These are phyloP conservation scores for Phoenix dactylifera DNA, from an alignment of 176 grass and related monocot species.

Conservation along the genomic window DNA sequence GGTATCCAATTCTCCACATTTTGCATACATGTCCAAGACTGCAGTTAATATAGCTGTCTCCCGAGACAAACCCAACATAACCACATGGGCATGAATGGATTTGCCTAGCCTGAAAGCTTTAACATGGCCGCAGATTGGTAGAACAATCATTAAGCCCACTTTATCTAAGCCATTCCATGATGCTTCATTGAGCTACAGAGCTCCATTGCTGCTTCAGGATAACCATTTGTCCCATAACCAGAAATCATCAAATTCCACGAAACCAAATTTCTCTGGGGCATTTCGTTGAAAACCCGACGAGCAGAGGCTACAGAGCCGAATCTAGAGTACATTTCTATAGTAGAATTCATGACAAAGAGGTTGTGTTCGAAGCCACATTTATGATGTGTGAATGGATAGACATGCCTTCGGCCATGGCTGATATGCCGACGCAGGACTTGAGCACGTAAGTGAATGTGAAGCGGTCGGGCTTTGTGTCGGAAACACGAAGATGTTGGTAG, in stretches of 20 bases:
- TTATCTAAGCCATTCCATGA: background rate
- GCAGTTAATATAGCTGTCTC: background rate
- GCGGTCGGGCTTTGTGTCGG: background rate
- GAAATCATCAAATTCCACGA: slow-evolving; percentile 13
- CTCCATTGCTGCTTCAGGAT: background rate
- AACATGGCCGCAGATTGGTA: background rate
- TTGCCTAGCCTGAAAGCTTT: background rate
- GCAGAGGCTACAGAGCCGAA: background rate
- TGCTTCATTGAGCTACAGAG: background rate
- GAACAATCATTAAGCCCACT: slow-evolving; percentile 8
- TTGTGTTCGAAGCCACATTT: background rate
- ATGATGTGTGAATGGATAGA: background rate
- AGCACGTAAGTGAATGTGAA: background rate
- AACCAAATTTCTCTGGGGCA: slow-evolving; percentile 6
- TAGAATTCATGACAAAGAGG: background rate
- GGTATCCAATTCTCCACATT: background rate
- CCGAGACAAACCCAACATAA: background rate
- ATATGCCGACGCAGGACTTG: background rate
- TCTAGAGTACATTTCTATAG: background rate
- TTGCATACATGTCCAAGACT: slow-evolving; percentile 1
- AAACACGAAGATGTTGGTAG: too few relatives aligned
- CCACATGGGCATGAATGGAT: slow-evolving; percentile 7
- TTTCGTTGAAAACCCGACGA: slow-evolving; percentile 1
- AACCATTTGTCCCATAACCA: background rate
- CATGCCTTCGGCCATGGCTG: background rate